phyloP scores from a whole-genome alignment of 495 filamentous ascomycete genomes.

The Tricharina praecox region DNA sequence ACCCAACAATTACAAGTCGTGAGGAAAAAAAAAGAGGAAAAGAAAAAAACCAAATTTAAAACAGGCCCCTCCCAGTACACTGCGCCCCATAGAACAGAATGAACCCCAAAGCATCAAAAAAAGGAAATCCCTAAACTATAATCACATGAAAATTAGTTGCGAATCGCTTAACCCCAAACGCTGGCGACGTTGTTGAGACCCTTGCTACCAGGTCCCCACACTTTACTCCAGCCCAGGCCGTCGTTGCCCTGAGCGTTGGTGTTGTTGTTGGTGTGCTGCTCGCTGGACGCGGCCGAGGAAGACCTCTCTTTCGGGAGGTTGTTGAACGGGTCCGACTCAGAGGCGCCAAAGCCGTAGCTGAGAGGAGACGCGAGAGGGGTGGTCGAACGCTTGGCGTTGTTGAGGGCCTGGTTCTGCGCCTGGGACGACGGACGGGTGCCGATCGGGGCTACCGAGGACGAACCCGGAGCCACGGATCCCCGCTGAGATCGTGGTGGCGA shows the following conservation, averaged over 20 bases:
- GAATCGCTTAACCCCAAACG: constrained; percentile 24
- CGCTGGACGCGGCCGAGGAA: constrained; percentile 45
- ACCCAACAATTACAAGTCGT: constrained; percentile 27
- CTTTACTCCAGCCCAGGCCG: constrained; percentile 31
- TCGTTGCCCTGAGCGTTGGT: constrained; percentile 24
- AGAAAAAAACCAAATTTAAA: no score
- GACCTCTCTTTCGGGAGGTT: constrained; percentile 38
- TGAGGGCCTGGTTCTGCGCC: constrained; percentile 49
- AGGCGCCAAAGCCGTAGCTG: constrained; percentile 54
- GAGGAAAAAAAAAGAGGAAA: constrained; percentile 25
- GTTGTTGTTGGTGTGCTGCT: constrained; percentile 30
- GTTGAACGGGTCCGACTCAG: constrained; percentile 33
- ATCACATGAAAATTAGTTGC: constrained; percentile 6
- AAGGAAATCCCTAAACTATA: constrained; percentile 26
- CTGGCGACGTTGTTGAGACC: constrained; percentile 29
- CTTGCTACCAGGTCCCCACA: constrained; percentile 34
- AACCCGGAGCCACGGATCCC: constrained; percentile 35
- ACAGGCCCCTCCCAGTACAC: constrained; percentile 27
- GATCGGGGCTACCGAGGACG: constrained; percentile 70
- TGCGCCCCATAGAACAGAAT: constrained; percentile 27
- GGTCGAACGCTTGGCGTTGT: constrained; percentile 56
- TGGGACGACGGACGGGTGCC: constrained; percentile 58
- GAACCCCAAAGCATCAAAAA: constrained; percentile 22
- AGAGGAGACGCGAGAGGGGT: constrained; percentile 82
- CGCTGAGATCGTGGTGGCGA: constrained; percentile 54